Conservation (phyloP, 805 yeast species). For the Dipodascus geniculatus region DNA sequence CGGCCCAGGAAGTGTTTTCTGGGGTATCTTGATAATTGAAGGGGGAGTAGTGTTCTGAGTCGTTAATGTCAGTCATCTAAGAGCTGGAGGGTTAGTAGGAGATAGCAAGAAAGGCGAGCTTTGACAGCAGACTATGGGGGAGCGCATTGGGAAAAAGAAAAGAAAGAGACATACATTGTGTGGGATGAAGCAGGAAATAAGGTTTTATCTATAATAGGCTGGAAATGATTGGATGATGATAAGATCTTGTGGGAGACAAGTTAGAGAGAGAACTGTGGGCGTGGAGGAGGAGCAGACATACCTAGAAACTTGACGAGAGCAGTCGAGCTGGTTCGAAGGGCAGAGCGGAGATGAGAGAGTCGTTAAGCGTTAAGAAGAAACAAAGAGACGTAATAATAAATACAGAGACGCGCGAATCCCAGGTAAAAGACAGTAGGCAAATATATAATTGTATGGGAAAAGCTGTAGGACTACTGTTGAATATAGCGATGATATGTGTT, state of each 20-base stretch:
- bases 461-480: too few species aligned
- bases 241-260: too few species aligned
- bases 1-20: slow-evolving; percentile 78
- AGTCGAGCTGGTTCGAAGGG: background rate
- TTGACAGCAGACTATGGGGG: too few species aligned
- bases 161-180: background rate
- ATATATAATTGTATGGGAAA: too few species aligned
- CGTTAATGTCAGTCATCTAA: background rate
- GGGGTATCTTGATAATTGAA: slow-evolving; percentile 65
- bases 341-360: background rate
- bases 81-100: too few species aligned
- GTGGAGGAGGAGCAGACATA: too few species aligned
- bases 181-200: too few species aligned
- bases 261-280: too few species aligned
- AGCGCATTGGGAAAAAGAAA: background rate
- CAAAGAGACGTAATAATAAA: background rate
- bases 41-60: slow-evolving; percentile 19
- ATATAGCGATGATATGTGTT: too few species aligned
- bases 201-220: background rate
- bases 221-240: background rate
- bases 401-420: too few species aligned
- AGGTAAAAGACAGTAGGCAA: too few species aligned
- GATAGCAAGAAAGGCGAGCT: too few species aligned
- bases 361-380: background rate
- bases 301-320: background rate